Evolutionary conservation across 345 rosid genomes (phyloP).

Genomic region (Anastatica hierochuntica): DNA sequence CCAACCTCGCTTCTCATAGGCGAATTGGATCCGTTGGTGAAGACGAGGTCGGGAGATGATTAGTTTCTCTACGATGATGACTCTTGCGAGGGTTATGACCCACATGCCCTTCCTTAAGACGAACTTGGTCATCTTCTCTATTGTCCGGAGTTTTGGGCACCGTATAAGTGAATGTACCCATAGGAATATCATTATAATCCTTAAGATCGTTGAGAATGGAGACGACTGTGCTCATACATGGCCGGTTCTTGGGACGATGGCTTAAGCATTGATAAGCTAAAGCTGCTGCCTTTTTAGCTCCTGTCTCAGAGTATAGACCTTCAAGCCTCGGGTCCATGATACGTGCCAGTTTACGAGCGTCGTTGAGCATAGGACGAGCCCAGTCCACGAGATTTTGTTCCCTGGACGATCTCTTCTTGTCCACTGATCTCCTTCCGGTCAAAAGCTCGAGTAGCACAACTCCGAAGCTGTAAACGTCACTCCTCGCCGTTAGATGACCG

Average conservation of each 20-base stretch:
- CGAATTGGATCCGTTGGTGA: constrained; percentile 33
- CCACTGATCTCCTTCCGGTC: constrained; percentile 52
- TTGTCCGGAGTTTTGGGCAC: no score
- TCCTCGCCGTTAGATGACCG: constrained; percentile 63
- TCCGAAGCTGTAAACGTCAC: constrained; percentile 68
- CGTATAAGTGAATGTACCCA: constrained; percentile 55
- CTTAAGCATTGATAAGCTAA: constrained; percentile 77
- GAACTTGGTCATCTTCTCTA: no score
- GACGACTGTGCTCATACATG: constrained; percentile 56
- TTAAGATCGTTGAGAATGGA: constrained; percentile 48
- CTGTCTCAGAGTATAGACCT: constrained; percentile 77
- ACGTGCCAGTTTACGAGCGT: constrained; percentile 49
- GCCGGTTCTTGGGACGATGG: constrained; percentile 69
- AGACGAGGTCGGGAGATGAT: no score
- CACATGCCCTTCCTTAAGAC: no score
- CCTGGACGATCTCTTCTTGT: constrained; percentile 43
- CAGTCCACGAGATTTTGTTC: constrained; percentile 60
- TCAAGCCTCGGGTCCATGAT: constrained; percentile 88
- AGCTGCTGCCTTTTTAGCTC: constrained; percentile 67
- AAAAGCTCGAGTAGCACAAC: constrained; percentile 56
- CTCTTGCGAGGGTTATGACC: no score
- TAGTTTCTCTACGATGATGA: no score
- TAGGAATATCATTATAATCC: constrained; percentile 42
- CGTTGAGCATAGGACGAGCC: constrained; percentile 63
- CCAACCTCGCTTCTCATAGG: constrained; percentile 33